Conservation (phyloP, 1,284 basidiomycete genomes). For the Rhodotorula sp. region DNA sequence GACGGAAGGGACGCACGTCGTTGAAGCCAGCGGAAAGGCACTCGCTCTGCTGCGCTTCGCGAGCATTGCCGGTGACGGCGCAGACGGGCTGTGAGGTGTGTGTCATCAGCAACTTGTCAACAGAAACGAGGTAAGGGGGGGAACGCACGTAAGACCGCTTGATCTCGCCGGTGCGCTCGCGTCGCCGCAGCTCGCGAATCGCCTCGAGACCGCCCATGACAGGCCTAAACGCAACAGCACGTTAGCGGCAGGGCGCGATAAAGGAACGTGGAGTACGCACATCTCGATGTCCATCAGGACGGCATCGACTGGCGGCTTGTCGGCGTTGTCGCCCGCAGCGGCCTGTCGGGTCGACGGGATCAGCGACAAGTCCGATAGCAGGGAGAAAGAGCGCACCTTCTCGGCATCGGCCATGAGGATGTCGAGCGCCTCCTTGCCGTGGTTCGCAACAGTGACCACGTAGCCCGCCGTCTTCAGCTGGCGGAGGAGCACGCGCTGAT, state of each 20-base stretch:
- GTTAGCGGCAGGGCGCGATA: not conserved
- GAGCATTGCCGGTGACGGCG: slow-evolving; percentile 19
- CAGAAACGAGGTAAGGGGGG: too few species aligned
- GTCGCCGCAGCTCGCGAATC: slow-evolving; percentile 23
- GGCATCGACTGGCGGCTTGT: slow-evolving; percentile 1
- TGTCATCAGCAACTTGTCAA: not conserved
- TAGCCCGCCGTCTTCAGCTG: slow-evolving; percentile 53
- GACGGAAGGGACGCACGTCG: not conserved
- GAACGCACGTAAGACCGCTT: slow-evolving; percentile 12
- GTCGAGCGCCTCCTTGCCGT: slow-evolving; percentile 54
- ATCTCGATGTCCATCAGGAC: slow-evolving; percentile 37
- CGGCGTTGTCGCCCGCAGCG: not conserved
- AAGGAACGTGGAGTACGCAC: not conserved
- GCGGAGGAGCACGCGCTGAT: slow-evolving; percentile 53
- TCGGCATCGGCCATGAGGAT: slow-evolving; percentile 2
- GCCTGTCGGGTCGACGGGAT: not conserved
- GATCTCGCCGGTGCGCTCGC: slow-evolving; percentile 29
- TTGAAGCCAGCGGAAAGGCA: slow-evolving; percentile 15
- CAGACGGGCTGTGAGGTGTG: not conserved
- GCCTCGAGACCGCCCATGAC: slow-evolving; percentile 40
- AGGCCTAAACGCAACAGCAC: slow-evolving; percentile 24
- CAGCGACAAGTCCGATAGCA: not conserved
- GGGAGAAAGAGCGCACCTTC: not conserved
- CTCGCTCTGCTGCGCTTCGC: slow-evolving; percentile 2
- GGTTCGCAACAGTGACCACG: slow-evolving; percentile 51